Conservation (phyloP, 2,329 filamentous ascomycete genomes). For the Colletotrichum sp. region DNA sequence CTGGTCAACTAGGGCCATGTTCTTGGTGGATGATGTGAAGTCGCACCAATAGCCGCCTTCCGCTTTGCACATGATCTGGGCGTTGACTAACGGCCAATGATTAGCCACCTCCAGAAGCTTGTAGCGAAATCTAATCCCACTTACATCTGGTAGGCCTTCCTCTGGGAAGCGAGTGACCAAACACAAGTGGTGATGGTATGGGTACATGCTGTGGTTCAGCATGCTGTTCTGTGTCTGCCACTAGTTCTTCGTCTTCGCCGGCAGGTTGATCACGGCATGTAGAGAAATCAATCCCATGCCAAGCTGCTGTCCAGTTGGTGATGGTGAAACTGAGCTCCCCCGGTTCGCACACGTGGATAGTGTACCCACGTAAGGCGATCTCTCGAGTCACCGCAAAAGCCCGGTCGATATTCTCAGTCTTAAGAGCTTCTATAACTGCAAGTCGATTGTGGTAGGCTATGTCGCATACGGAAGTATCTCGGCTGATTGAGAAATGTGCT, state of each 20-base stretch:
- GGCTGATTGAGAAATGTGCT: conserved; percentile 2
- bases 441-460: conserved; percentile 20
- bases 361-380: not conserved
- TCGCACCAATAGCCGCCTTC: conserved; percentile 26
- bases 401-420: conserved; percentile 3
- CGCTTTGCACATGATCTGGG: conserved; percentile 22
- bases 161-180: conserved; percentile 17
- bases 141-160: conserved; percentile 12
- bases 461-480: conserved; percentile 17
- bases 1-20: conserved; percentile 13
- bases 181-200: conserved; percentile 4
- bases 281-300: conserved; percentile 23
- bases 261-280: not conserved
- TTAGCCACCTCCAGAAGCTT: not conserved
- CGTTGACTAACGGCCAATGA: not conserved
- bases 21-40: conserved; percentile 8
- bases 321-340: conserved; percentile 18
- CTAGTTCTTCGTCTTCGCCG: not conserved
- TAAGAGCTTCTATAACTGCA: conserved; percentile 23
- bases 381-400: conserved; percentile 13
- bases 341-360: conserved; percentile 22
- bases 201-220: not conserved
- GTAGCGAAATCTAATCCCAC: not conserved
- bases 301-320: conserved; percentile 24
- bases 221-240: not conserved